Base-by-base conservation (phyloP, 495 filamentous ascomycete species). In the Penicillium crystallinum region DNA sequence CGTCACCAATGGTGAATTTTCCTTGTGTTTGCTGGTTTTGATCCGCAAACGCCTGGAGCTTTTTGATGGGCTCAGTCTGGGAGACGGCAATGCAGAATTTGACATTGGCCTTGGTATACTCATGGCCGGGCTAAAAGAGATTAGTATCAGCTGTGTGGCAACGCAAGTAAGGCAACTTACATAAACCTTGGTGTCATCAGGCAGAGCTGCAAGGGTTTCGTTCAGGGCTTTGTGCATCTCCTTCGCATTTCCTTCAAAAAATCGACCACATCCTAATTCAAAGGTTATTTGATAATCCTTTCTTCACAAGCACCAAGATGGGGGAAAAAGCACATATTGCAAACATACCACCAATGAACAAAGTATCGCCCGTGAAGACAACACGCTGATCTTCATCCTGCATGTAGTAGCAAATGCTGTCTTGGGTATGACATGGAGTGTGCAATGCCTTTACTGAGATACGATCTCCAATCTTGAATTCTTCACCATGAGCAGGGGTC, bases 351-450 rank as follows among this genome's bases (percentile, higher is more conserved):
- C 83, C 93, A 67, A 95, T 91, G 64, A 98, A 98, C 17, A 98
- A 74, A 5, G 93, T 97, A 64, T 98, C 93, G 18, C 93, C 93
- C 0, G 93, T 97, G 66, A 98, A 98, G 18, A 97, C 89, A 8
- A 79, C 95, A 56, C 79, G 83, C 42, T 96, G 83, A 22, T 84
- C 75, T 10, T 81, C 83, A 61, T 97, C 93, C 67, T 95, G 80
- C 77, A 93, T 82, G 45, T 81, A 81, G 58, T 82, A 98, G 78
- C 93, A 97, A 58, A 98, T 96, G 62, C 90, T 96, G 68, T 98
- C 93, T 69, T 97, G 93, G 2, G 93, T 98, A 66, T 98, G 95
- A 66, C 93, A 98, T 3, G 93, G 93, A 7, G 93, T 98, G 70
- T 97, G 86, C 21, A 97, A 70, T n/a, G 88, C 88, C 62, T 82